Percentiles rank a stretch among this genome's conserved stretches.
Conservation (phyloP, 306 rosid species). For the Fragaria nilgerrensis region DNA sequence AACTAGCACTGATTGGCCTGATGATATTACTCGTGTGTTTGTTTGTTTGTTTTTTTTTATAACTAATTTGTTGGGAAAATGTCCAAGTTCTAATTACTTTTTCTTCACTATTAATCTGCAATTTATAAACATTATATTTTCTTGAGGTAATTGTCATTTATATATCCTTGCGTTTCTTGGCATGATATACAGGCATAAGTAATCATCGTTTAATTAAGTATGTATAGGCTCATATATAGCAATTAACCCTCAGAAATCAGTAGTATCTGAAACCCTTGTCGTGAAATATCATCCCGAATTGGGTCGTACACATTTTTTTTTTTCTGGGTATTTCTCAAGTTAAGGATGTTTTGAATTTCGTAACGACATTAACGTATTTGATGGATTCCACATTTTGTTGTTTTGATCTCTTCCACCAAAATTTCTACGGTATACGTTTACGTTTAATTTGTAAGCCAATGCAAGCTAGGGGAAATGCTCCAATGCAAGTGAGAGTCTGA, state of each 20-base stretch:
- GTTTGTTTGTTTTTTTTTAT: no score
- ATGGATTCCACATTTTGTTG: no score
- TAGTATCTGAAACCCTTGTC: background rate
- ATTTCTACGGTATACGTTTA: no score
- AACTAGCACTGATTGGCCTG: background rate
- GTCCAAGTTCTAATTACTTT: background rate
- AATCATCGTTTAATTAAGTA: no score
- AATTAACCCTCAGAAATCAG: no score
- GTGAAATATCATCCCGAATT: background rate
- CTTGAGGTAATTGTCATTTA: background rate
- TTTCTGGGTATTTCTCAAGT: background rate
- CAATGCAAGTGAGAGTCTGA: conserved; percentile 51
- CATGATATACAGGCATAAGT: background rate
- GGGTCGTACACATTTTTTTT: background rate
- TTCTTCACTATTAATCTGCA: background rate
- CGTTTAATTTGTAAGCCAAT: no score
- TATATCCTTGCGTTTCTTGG: background rate
- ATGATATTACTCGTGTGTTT: background rate
- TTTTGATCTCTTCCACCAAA: no score
- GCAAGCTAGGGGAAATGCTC: no score
- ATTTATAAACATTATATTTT: background rate
- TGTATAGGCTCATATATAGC: no score
- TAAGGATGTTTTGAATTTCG: background rate
- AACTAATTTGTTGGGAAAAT: background rate
- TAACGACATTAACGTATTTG: background rate